These are phyloP conservation scores for Salix arbutifolia DNA, from an alignment of 345 rosid species.

Conservation along the genomic window DNA sequence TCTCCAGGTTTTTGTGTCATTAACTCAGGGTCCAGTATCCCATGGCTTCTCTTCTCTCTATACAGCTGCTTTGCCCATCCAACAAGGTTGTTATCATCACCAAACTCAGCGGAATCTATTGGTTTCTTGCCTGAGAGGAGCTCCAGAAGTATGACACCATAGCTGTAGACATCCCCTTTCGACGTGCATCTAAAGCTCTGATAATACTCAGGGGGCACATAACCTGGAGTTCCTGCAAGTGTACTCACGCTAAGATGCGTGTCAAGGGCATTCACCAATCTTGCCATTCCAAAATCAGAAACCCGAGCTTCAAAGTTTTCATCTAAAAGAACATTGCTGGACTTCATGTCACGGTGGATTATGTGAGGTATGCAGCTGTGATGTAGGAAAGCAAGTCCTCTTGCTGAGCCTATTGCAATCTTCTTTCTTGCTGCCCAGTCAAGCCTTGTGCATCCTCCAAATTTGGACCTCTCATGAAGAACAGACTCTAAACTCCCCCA, in stretches of 20 bases:
- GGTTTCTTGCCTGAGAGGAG: conserved; percentile 95
- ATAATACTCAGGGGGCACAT: conserved; percentile 93
- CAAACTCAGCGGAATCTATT: conserved; percentile 71
- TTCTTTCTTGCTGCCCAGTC: conserved; percentile 83
- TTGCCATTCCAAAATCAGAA: conserved; percentile 96
- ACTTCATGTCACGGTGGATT: conserved; percentile 96
- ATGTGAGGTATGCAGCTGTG: conserved; percentile 98
- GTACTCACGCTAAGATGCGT: conserved; percentile 97
- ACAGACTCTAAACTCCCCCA: conserved; percentile 95
- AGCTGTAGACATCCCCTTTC: conserved; percentile 95
- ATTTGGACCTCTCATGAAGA: conserved; percentile 63
- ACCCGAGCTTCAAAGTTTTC: conserved; percentile 90
- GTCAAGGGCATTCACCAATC: conserved; percentile 84
- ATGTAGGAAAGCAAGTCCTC: conserved; percentile 96
- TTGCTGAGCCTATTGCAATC: conserved; percentile 85
- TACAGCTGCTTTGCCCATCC: conserved; percentile 94
- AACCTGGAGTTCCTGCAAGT: conserved; percentile 98
- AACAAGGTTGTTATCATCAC: conserved; percentile 87
- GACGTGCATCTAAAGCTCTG: conserved; percentile 96
- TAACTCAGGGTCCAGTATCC: conserved; percentile 67
- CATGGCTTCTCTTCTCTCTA: conserved; percentile 56
- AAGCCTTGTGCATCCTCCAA: conserved; percentile 50
- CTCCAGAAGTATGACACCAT: conserved; percentile 87
- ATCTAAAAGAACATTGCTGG: conserved; percentile 90
- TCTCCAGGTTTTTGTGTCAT: conserved; percentile 43